A percentile compares a stretch with the other conserved stretches of the same genome.
These are phyloP conservation scores for Cylindricascospora bacillispora DNA, from an alignment of 1,139 yeast species.

Conservation along the genomic window DNA sequence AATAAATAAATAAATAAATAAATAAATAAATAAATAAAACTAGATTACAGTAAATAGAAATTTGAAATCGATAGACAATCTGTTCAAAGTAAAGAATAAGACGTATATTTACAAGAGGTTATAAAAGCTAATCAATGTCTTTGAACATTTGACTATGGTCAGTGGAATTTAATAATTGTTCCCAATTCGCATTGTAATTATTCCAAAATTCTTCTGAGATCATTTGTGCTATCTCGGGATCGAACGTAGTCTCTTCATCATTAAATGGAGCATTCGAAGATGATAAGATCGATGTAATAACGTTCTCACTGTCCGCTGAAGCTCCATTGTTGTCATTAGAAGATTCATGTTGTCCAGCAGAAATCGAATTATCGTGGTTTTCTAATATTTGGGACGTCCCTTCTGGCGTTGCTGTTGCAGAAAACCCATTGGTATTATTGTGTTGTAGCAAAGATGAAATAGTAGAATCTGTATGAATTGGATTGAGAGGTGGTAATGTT, in stretches of 20 bases:
- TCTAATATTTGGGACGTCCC: neutral
- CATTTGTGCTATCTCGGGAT: conserved; percentile 5
- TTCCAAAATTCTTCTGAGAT: conserved; percentile 15
- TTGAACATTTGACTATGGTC: conserved; percentile 2
- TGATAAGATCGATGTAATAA: neutral
- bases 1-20: too few species aligned
- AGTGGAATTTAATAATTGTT: conserved; percentile 8
- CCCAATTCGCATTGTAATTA: conserved; percentile 13
- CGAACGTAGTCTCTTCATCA: neutral
- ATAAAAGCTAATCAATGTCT: too few species aligned
- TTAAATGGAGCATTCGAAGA: too few species aligned
- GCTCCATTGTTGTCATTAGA: neutral
- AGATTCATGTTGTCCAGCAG: neutral
- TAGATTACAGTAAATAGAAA: too few species aligned
- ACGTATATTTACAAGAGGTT: too few species aligned
- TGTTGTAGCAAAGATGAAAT: neutral
- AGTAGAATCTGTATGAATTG: too few species aligned
- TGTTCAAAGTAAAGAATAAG: too few species aligned
- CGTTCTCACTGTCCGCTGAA: neutral
- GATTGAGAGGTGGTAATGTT: too few species aligned
- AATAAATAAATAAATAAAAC: too few species aligned
- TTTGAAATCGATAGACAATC: too few species aligned
- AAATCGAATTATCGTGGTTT: neutral
- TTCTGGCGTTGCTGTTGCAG: neutral
- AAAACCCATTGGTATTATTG: neutral